Evolutionary conservation across 495 filamentous ascomycete genomes (phyloP), one percentile per base, ranked within the genome.

Genomic region (Neurospora africana): DNA sequence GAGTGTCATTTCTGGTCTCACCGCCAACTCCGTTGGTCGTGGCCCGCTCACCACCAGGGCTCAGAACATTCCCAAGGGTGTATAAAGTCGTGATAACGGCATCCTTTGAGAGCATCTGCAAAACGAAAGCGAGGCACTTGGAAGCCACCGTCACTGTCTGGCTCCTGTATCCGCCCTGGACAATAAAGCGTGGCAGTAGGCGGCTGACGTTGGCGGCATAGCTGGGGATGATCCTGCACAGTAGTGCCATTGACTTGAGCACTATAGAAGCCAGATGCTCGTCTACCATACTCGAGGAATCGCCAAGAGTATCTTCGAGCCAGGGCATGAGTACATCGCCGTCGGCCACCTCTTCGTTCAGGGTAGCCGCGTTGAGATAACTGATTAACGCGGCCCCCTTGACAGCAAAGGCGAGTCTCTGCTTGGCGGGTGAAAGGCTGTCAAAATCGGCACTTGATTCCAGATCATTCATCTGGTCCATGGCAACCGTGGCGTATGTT

Each of bases 41-140:
- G 11, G 79, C 78, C 23, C 79, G 76, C n/a, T 90, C 86, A 40
- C 82, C 80, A 33, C 84, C 87, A 8, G 93, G 89, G 76, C 93
- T 95, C 37, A 99, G 80, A 11, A 95, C 90, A 79, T 99, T 98
- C 19, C 95, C 96, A 70, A 99, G 84, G 1, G 93, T 94, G 81
- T 98, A 98, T 11, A 99, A 83, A 3, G 93, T 97, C 6, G 94
- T 96, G 75, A 99, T 98, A 37, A 96, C 88, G 36, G 92, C 90
- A 85, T 99, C 95, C 76, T 96, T 91, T 6, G 96, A 94, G 7
- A 97, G 87, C 72, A 91, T 85, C 69, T 88, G 89, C 69, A 98
- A 82, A 68, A 96, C 85, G 70, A 89, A 91, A 5, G 93, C 92
- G 65, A 99, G 85, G 77, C 91, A 94, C 68, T 88, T 88, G 5